Base-by-base conservation (phyloP, 169 alveolate genomes). In the Eimeria praecox region DNA sequence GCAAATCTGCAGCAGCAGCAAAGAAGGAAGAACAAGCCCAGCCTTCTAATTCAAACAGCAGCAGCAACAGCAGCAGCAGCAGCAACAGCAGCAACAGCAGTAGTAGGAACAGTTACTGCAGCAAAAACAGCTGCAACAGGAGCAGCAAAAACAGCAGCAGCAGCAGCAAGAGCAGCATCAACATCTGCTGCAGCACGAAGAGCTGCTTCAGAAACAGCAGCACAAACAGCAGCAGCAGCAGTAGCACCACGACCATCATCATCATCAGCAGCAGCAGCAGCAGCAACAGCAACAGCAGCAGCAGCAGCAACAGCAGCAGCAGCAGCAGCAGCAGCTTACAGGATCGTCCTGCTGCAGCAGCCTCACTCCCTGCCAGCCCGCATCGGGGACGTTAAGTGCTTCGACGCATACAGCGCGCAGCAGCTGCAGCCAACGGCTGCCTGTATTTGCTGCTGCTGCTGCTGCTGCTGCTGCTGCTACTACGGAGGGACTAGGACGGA, bases 241-340 rank as follows among this genome's bases (percentile, higher is more conserved):
- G 88, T 62, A 44, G 88, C 88, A 78, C 20, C 56, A 49, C 5
- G 20, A 49, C 20, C 56, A 49, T 8, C 56, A 49, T 49, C 56
- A 8, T 8, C 56, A 49, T 5, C 56, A 49, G 56, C 56, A 49
- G 56, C 56, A 49, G 56, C 56, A 49, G 12, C 56, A 49, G 56
- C 56, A 8, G 20, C 56, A 8, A 49, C 12, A 49, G 56, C 12
- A 49, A 49, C 56, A 5, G 44, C 40, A 33, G 22, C 88, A 78
- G 88, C 88, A 78, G 44, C 64, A 78, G 56, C 52, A 78, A 30
- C 88, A 78, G 62, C 66, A 78, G 88, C 88, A 78, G 88, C 83
- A 73, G 83, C 83, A 73, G 52, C 52, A 73, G 44, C 83, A 73
- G 42, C 83, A 73, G 22, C 88, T 40, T 78, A 78, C 88, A 9